Percentiles rank a stretch among this genome's conserved stretches.
Conservation (phyloP, 306 rosid genomes). For the Corylus americana region DNA sequence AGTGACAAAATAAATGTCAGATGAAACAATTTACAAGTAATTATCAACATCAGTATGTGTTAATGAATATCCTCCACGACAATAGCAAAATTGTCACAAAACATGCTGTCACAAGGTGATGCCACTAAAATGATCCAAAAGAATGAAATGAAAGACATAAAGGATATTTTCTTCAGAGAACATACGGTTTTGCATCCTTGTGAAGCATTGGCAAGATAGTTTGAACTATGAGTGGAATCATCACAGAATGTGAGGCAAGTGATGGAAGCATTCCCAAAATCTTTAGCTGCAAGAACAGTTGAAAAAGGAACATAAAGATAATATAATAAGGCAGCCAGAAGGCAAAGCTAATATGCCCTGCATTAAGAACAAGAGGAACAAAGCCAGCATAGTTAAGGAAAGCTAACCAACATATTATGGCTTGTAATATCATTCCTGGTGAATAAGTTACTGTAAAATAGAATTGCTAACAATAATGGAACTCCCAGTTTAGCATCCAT, state of each 20-base stretch:
- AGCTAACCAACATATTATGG: conserved; percentile 72
- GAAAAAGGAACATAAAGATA: conserved; percentile 19
- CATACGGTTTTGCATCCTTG: conserved; percentile 73
- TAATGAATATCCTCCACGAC: conserved; percentile 17
- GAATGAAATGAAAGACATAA: conserved; percentile 1
- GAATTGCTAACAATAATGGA: conserved; percentile 67
- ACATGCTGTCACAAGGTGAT: conserved; percentile 16
- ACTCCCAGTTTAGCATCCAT: conserved; percentile 86
- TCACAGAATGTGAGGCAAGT: conserved; percentile 85
- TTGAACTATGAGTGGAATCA: conserved; percentile 85
- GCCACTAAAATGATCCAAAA: conserved; percentile 19
- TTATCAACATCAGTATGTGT: conserved; percentile 2
- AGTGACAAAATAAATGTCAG: background rate
- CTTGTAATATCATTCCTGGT: conserved; percentile 54
- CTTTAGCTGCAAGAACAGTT: conserved; percentile 65
- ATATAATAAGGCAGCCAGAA: conserved; percentile 19
- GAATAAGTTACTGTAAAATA: conserved; percentile 74
- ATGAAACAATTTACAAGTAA: conserved; percentile 3
- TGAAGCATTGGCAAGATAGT: conserved; percentile 88
- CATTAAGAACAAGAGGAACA: conserved; percentile 16
- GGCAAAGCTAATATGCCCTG: conserved; percentile 16
- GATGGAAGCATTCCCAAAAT: conserved; percentile 77
- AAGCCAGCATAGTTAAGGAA: conserved; percentile 22
- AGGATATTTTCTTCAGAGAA: conserved; percentile 29
- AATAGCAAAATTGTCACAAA: conserved; percentile 12